A percentile compares a stretch with the other conserved stretches of the same genome.
Conservation (phyloP, 495 filamentous ascomycete genomes). For the Tuber brumale region DNA sequence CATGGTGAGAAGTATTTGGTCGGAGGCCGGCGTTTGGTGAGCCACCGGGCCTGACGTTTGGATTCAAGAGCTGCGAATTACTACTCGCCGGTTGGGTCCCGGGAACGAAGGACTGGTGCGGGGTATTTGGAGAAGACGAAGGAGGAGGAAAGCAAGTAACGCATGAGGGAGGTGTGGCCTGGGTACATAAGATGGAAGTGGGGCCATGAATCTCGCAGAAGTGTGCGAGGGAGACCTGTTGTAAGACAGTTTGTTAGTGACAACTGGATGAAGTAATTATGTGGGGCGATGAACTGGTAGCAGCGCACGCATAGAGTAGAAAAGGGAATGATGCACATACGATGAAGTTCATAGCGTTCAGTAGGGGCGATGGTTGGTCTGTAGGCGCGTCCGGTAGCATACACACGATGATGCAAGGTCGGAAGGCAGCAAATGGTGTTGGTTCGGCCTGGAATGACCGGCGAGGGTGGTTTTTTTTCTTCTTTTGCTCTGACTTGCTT, state of each 20-base stretch:
- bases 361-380: slow-evolving; percentile 24
- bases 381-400: slow-evolving; percentile 16
- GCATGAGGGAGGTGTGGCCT: slow-evolving; percentile 73
- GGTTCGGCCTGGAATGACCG: slow-evolving; percentile 8
- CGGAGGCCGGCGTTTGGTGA: slow-evolving; percentile 23
- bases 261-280: slow-evolving; percentile 10
- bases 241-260: slow-evolving; percentile 24
- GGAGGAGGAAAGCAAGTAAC: slow-evolving; percentile 58
- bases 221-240: slow-evolving; percentile 84
- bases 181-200: slow-evolving; percentile 90
- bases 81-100: slow-evolving; percentile 18
- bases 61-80: background rate
- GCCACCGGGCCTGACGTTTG: background rate
- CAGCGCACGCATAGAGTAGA: slow-evolving; percentile 11
- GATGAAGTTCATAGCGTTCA: slow-evolving; percentile 42
- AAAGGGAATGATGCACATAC: slow-evolving; percentile 37
- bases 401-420: slow-evolving; percentile 15
- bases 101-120: slow-evolving; percentile 45
- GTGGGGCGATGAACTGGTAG: slow-evolving; percentile 17
- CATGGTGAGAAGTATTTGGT: slow-evolving; percentile 32
- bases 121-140: slow-evolving; percentile 45
- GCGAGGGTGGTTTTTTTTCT: background rate
- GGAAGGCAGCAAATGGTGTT: slow-evolving; percentile 23
- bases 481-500: slow-evolving; percentile 12
- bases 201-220: slow-evolving; percentile 95